Evolutionary conservation across 495 filamentous ascomycete genomes (phyloP).

Genomic region (Penicillium soppii): DNA sequence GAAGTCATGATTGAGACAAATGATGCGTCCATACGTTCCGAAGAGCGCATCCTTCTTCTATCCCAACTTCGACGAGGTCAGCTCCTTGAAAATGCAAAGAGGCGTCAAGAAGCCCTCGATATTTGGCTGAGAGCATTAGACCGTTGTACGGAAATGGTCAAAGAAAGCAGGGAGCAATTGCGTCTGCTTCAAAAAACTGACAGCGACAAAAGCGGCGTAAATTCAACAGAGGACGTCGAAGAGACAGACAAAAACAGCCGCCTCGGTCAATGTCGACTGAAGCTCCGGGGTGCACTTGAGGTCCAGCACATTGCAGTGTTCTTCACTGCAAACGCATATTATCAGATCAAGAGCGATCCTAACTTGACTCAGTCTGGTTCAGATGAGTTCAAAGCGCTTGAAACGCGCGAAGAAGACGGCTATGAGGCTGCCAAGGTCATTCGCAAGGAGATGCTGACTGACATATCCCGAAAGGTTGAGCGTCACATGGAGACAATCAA

Average conservation of each 20-base stretch:
- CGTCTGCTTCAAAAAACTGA: slow-evolving; percentile 18
- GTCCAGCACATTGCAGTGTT: slow-evolving; percentile 80
- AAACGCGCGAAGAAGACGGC: slow-evolving; percentile 64
- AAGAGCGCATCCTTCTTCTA: slow-evolving; percentile 64
- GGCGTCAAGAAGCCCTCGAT: slow-evolving; percentile 56
- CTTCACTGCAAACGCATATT: slow-evolving; percentile 80
- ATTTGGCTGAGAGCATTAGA: slow-evolving; percentile 64
- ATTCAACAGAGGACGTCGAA: slow-evolving; percentile 39
- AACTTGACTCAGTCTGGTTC: slow-evolving; percentile 61
- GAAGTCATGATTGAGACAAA: slow-evolving; percentile 87
- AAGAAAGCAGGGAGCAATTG: slow-evolving; percentile 64
- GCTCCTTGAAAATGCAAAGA: slow-evolving; percentile 64
- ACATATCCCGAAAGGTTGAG: slow-evolving; percentile 52
- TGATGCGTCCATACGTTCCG: slow-evolving; percentile 57
- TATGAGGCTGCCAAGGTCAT: slow-evolving; percentile 78
- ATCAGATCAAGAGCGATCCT: slow-evolving; percentile 72
- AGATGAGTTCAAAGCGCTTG: slow-evolving; percentile 60
- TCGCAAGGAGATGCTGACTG: slow-evolving; percentile 68
- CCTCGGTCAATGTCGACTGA: slow-evolving; percentile 60
- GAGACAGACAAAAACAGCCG: slow-evolving; percentile 45
- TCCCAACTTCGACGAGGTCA: slow-evolving; percentile 68
- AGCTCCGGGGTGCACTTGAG: slow-evolving; percentile 70
- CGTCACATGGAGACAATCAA: slow-evolving; percentile 42
- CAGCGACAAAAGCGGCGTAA: slow-evolving; percentile 8
- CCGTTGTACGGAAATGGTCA: slow-evolving; percentile 55